Evolutionary conservation across 345 rosid species (phyloP), one percentile per base, ranked within the genome.

Genomic region (Hibiscus mutabilis): DNA sequence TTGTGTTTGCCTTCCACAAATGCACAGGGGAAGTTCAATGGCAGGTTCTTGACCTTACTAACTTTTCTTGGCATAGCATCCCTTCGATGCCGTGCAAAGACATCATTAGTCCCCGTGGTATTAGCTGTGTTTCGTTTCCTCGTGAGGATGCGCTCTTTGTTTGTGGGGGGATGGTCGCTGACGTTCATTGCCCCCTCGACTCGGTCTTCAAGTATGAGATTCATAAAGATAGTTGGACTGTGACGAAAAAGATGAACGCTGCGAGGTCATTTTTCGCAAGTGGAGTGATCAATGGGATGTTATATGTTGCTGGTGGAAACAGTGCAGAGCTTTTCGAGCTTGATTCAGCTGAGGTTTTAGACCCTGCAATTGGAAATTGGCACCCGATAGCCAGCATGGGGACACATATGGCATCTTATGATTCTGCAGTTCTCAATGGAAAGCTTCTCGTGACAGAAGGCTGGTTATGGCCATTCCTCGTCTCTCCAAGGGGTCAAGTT

Each of bases 401-500:
- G 3, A 71, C 91, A 1, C 82, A 86, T 56, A 92, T 92, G 98
- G 88, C 93, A 16, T 85, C 95, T 16, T 92, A 90, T 51, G 96
- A 90, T 75, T 78, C 96, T 7, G 91, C 95, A 0, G 96, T 92
- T 74, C 85, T 88, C 14, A 79, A 87, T 21, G 96, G 98, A 60
- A 90, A 90, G 74, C 88, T 92, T 60, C 84, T 88, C 10, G 95
- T 92, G 11, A 90, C 98, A 0, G 96, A 90, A 83, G 98, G 98
- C 60, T 92, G 98, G 98, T 73, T 92, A 73, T 92, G 96, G 98
- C 98, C 98, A 0, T 92, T 92, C 73, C 79, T 79, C 65, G 91
- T 90, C 42, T 89, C 95, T 42, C 98, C 95, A 0, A 78, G 98
- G 64, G 98, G 98, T 63, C 96, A 89, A 70, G 89, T 90, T 24